Conservation (phyloP, 164 flowering plant species). For the Berberis thunbergii region DNA sequence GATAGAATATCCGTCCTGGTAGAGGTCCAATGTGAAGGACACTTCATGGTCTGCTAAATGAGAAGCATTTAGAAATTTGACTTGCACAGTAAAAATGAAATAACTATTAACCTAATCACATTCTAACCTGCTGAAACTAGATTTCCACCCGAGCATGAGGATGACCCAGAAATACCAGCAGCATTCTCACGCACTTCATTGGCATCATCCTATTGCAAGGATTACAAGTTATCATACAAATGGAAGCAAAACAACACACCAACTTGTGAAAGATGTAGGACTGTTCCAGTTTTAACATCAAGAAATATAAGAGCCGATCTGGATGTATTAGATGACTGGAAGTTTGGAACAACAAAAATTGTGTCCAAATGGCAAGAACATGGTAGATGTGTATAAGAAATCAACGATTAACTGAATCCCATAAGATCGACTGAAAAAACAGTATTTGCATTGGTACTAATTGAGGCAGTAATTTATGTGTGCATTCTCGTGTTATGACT, state of each 20-base stretch:
- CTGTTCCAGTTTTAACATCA: not conserved
- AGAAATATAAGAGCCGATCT: not conserved
- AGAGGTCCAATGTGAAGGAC: slow-evolving; percentile 76
- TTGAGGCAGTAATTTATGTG: no score
- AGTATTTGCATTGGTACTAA: no score
- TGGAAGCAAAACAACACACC: not conserved
- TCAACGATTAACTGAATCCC: no score
- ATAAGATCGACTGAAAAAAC: no score
- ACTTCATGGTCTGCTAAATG: slow-evolving; percentile 56
- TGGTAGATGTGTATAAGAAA: no score
- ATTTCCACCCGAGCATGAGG: slow-evolving; percentile 21
- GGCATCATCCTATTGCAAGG: slow-evolving; percentile 20
- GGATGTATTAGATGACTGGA: not conserved
- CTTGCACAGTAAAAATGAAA: not conserved
- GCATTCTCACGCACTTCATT: slow-evolving; percentile 19
- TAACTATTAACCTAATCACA: not conserved
- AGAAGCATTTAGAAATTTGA: not conserved
- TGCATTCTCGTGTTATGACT: no score
- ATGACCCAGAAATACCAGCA: slow-evolving; percentile 30
- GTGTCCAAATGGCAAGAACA: no score
- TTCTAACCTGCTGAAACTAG: slow-evolving; percentile 16
- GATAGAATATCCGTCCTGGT: slow-evolving; percentile 78
- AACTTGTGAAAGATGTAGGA: not conserved
- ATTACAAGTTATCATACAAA: slow-evolving; percentile 1
- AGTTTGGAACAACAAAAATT: no score